Base-by-base conservation (phyloP, 768 basidiomycete species). In the Leccinum variicolor region DNA sequence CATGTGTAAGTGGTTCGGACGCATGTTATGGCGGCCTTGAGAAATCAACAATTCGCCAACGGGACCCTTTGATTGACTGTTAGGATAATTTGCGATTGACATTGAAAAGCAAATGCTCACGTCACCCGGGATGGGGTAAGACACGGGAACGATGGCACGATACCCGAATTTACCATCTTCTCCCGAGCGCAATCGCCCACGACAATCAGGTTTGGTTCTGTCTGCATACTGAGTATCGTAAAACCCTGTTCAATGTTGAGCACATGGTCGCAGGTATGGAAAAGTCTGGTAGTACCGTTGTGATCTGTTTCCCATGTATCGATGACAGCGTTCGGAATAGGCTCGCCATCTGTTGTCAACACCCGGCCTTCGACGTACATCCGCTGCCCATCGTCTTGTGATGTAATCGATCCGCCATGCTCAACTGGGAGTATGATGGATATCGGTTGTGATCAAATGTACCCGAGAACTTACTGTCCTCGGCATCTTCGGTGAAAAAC, bases 221-320 rank as follows among this genome's bases (percentile, higher is more conserved):
- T 77, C 66, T 13, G 73, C 62, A 63, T 92, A 89, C 75, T 91
- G 76, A 1, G 73, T 76, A 31, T 79, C 77, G 57, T 79, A 81
- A 50, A 52, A 66, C 31, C 63, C 62, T 69, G 52, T 13, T 19
- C n/a, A 19, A n/a, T 19, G 10, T 19, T 41, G 26, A 60, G 50
- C 13, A 19, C 47, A 33, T 6, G 31, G 8, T 41, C 41, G 9
- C 1, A 58, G 25, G 36, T 57, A 5, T 60, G 73, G 25, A 31
- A n/a, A 36, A 52, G 45, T 23, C 19, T 19, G 34, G 1, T 77
- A 66, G 69, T 64, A 64, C 88, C 88, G 51, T 78, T 57, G 0
- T 77, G 77, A 63, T 93, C 91, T 9, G 89, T 85, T 70, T 91
- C 89, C 89, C 89, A 92, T n/a, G 89, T 92, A 53, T 92, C 88